phyloP scores from a whole-genome alignment of 2,329 filamentous ascomycete genomes.

The Penicillium sp. region DNA sequence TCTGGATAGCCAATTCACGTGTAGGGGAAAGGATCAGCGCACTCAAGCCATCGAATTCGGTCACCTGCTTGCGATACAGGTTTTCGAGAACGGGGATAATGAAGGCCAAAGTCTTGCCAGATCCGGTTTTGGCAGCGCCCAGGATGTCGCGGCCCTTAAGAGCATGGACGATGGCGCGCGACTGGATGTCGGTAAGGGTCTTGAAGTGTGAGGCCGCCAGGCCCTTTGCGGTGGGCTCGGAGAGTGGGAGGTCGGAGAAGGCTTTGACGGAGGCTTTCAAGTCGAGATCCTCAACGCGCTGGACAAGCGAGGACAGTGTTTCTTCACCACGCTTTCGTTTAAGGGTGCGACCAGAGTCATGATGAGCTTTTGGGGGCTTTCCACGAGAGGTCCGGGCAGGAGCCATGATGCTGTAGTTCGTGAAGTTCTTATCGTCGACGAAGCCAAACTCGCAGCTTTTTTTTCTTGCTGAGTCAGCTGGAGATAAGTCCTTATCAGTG shows the following conservation, averaged over 20 bases:
- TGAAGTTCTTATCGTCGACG: constrained; percentile 16
- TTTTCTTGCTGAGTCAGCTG: constrained; percentile 37
- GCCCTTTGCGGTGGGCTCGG: constrained; percentile 70
- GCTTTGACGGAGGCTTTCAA: constrained; percentile 52
- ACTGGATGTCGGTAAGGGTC: constrained; percentile 84
- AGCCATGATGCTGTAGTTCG: constrained; percentile 30
- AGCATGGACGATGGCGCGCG: constrained; percentile 79
- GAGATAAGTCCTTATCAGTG: constrained; percentile 28
- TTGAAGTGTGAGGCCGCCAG: constrained; percentile 85
- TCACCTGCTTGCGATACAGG: constrained; percentile 82
- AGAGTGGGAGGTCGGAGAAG: constrained; percentile 83
- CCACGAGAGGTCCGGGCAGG: constrained; percentile 25
- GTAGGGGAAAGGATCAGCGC: constrained; percentile 92
- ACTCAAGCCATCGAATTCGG: constrained; percentile 83
- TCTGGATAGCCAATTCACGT: constrained; percentile 91
- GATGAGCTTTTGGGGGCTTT: constrained; percentile 28
- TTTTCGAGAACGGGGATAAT: constrained; percentile 88
- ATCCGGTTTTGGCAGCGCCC: constrained; percentile 91
- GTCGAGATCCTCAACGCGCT: constrained; percentile 45
- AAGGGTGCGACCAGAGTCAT: constrained; percentile 29
- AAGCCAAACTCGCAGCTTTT: constrained; percentile 23
- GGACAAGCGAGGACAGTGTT: constrained; percentile 39
- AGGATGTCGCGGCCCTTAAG: constrained; percentile 84
- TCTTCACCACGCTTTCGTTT: constrained; percentile 48
- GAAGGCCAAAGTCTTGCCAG: constrained; percentile 92